Evolutionary conservation across 2,329 filamentous ascomycete genomes (phyloP).

Genomic region (Akanthomyces lecanii): DNA sequence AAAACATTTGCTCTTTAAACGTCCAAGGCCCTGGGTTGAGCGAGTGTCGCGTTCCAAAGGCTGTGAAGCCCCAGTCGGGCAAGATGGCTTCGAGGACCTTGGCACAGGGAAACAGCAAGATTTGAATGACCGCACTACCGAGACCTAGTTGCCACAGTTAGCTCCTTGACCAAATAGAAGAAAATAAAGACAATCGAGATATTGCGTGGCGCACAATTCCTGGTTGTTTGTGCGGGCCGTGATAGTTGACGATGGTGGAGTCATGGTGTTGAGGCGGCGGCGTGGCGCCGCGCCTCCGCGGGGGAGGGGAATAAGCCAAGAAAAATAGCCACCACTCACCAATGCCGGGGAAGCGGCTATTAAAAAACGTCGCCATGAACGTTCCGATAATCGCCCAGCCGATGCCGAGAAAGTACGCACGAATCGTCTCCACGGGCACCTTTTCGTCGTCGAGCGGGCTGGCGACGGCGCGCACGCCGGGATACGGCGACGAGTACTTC

Average conservation of each 20-base stretch:
- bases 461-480: constrained; percentile 38
- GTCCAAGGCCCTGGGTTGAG: constrained; percentile 53
- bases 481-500: constrained; percentile 39
- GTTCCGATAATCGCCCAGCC: constrained; percentile 37
- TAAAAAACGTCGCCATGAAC: constrained; percentile 39
- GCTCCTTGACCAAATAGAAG: background rate
- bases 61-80: constrained; percentile 41
- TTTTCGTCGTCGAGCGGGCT: constrained; percentile 32
- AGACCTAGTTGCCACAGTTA: constrained; percentile 22
- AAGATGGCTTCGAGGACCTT: constrained; percentile 39
- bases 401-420: constrained; percentile 40
- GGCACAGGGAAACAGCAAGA: constrained; percentile 44
- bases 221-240: background rate
- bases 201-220: background rate
- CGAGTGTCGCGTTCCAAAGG: constrained; percentile 38
- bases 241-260: background rate
- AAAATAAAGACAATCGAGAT: background rate
- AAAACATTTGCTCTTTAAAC: constrained; percentile 58
- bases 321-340: constrained; percentile 22
- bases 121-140: constrained; percentile 38
- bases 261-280: background rate
- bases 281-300: background rate
- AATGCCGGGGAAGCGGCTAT: constrained; percentile 37
- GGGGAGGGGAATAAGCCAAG: background rate
- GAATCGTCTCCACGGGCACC: constrained; percentile 37